Percentiles rank a stretch among this genome's conserved stretches.
phyloP scores from a whole-genome alignment of 345 rosid species.

The Dimocarpus longan region DNA sequence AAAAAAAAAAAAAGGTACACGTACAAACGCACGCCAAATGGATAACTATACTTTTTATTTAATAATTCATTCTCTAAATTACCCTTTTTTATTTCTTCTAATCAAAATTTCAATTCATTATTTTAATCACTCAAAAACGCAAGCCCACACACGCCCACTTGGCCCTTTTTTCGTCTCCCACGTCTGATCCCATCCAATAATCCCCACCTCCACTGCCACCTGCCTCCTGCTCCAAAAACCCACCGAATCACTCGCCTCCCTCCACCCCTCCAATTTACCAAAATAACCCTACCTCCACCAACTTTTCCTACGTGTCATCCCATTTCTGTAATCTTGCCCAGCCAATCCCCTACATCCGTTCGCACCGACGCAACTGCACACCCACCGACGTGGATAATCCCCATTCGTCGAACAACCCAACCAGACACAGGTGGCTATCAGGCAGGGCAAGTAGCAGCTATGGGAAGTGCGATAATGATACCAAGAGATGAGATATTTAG shows the following conservation, averaged over 20 bases:
- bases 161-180: not conserved
- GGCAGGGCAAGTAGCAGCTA: slow-evolving; percentile 13
- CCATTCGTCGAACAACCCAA: not conserved
- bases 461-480: not conserved
- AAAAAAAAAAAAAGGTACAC: too few relatives aligned
- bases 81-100: too few relatives aligned
- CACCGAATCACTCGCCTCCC: not conserved
- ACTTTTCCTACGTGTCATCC: not conserved
- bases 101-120: too few relatives aligned
- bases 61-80: too few relatives aligned
- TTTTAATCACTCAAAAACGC: not conserved
- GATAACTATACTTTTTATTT: too few relatives aligned
- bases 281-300: slow-evolving; percentile 14
- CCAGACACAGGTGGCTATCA: slow-evolving; percentile 5
- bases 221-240: slow-evolving; percentile 10
- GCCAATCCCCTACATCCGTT: not conserved
- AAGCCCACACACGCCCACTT: not conserved
- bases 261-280: slow-evolving; percentile 12
- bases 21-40: too few relatives aligned
- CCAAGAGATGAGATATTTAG: slow-evolving; percentile 46
- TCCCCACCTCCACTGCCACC: slow-evolving; percentile 14
- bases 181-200: not conserved
- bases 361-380: not conserved
- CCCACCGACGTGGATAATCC: slow-evolving; percentile 10
- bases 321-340: not conserved